Percentiles rank a stretch among this genome's conserved stretches.
phyloP scores from a whole-genome alignment of 2,329 filamentous ascomycete genomes.

The Cladosporium velox region DNA sequence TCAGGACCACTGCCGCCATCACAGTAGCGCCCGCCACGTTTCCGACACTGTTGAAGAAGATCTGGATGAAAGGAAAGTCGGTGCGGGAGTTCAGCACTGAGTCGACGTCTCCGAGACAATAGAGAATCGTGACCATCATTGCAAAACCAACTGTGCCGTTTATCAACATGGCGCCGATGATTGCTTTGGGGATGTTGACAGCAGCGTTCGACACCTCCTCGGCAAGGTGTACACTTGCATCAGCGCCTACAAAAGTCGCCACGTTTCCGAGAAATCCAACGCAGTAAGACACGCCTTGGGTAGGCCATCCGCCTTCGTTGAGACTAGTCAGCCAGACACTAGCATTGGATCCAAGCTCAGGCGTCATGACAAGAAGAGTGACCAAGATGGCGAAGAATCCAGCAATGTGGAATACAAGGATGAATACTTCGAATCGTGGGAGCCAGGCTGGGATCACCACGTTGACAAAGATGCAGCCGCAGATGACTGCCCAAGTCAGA shows the following conservation, averaged over 20 bases:
- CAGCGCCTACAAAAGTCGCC: slow-evolving; percentile 42
- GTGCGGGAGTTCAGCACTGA: slow-evolving; percentile 46
- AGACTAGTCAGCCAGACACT: slow-evolving; percentile 36
- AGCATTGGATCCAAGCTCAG: slow-evolving; percentile 28
- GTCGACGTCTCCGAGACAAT: slow-evolving; percentile 46
- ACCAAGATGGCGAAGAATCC: slow-evolving; percentile 58
- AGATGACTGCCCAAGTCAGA: slow-evolving; percentile 43
- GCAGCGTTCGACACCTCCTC: slow-evolving; percentile 55
- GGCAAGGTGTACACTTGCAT: slow-evolving; percentile 50
- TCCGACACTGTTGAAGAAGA: slow-evolving; percentile 51
- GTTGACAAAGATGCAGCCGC: slow-evolving; percentile 47
- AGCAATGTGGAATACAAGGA: slow-evolving; percentile 50
- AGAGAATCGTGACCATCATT: slow-evolving; percentile 48
- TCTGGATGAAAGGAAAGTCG: slow-evolving; percentile 54
- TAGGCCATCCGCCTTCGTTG: slow-evolving; percentile 39
- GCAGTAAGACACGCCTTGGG: slow-evolving; percentile 38
- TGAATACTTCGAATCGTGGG: slow-evolving; percentile 46
- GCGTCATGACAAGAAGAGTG: slow-evolving; percentile 42
- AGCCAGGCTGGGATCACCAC: slow-evolving; percentile 50
- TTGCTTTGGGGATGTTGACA: slow-evolving; percentile 50
- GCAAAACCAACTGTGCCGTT: slow-evolving; percentile 52
- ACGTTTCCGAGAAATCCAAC: slow-evolving; percentile 40
- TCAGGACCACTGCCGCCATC: slow-evolving; percentile 49
- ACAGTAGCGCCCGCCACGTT: slow-evolving; percentile 48
- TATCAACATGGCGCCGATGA: slow-evolving; percentile 50